A percentile compares a stretch with the other conserved stretches of the same genome.
These are phyloP conservation scores for Calonectria henricotiae DNA, from an alignment of 2,329 filamentous ascomycete species.

Conservation along the genomic window DNA sequence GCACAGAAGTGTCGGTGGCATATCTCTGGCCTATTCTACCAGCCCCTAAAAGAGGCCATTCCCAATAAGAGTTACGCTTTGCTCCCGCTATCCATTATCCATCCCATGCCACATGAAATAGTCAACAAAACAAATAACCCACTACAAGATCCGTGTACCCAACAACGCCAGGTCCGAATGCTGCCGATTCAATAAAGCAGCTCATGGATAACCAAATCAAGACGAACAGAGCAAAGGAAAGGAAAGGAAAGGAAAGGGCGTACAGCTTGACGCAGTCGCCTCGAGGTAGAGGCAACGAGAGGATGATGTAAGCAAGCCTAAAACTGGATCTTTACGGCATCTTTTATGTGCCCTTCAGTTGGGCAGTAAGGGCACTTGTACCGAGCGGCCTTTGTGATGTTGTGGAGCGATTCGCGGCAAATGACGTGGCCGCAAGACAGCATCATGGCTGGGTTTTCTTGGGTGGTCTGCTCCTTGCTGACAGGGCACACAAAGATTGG, in stretches of 20 bases:
- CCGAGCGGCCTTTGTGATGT: constrained; percentile 82
- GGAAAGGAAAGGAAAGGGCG: background rate
- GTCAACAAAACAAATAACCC: constrained; percentile 4
- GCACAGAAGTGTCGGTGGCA: background rate
- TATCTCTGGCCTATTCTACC: constrained; percentile 4
- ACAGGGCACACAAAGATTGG: constrained; percentile 98
- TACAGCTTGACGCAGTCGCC: background rate
- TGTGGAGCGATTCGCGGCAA: constrained; percentile 85
- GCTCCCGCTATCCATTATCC: constrained; percentile 45
- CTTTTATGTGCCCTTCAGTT: constrained; percentile 82
- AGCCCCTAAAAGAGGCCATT: constrained; percentile 16
- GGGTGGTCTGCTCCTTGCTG: constrained; percentile 95
- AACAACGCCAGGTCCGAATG: constrained; percentile 38
- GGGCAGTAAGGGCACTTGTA: constrained; percentile 99
- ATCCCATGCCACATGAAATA: constrained; percentile 31
- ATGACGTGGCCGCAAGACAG: constrained; percentile 96
- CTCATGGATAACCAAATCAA: background rate
- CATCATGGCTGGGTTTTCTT: constrained; percentile 96
- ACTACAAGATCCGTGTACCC: constrained; percentile 22
- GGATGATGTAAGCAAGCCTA: constrained; percentile 55
- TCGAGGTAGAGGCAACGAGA: background rate
- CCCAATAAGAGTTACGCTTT: constrained; percentile 39
- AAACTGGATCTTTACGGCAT: constrained; percentile 82
- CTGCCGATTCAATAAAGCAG: constrained; percentile 20
- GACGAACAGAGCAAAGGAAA: background rate